Evolutionary conservation across 2,329 filamentous ascomycete species (phyloP).

Genomic region (Clonostachys solani): DNA sequence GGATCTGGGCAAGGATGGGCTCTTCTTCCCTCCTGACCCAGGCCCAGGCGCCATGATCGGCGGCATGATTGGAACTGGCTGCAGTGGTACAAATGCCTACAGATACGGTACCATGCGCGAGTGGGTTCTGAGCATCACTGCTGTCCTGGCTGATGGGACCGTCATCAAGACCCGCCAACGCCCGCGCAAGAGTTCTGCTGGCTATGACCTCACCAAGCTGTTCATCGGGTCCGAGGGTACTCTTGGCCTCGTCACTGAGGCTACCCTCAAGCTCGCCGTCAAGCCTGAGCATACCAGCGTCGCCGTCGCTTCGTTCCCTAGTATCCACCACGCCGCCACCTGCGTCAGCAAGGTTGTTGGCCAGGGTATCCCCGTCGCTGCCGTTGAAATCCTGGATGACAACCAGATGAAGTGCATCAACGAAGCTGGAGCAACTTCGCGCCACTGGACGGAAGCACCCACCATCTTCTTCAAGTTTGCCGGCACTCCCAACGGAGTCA

Average conservation of each 20-base stretch:
- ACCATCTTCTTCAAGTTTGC: constrained; percentile 85
- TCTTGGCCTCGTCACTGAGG: constrained; percentile 86
- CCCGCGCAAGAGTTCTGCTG: constrained; percentile 84
- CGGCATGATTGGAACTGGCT: constrained; percentile 75
- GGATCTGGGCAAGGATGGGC: constrained; percentile 62
- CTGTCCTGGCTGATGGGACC: constrained; percentile 86
- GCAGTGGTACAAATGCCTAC: constrained; percentile 82
- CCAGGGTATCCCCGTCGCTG: constrained; percentile 78
- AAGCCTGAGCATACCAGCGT: constrained; percentile 77
- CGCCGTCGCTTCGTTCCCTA: constrained; percentile 60
- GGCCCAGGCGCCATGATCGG: constrained; percentile 91
- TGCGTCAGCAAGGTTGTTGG: constrained; percentile 79
- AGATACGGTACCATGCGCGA: constrained; percentile 93
- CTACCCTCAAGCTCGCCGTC: constrained; percentile 80
- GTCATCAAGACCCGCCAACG: constrained; percentile 85
- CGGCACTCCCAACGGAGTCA: constrained; percentile 65
- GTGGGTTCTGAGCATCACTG: constrained; percentile 83
- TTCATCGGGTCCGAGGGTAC: constrained; percentile 93
- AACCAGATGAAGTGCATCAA: constrained; percentile 77
- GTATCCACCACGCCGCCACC: constrained; percentile 67
- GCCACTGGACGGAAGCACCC: constrained; percentile 66
- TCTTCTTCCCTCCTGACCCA: constrained; percentile 91
- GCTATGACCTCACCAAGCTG: constrained; percentile 85
- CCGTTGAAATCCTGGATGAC: constrained; percentile 90
- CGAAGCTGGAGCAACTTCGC: constrained; percentile 60